Evolutionary conservation across 768 basidiomycete genomes (phyloP).

Genomic region (Suillus spraguei): DNA sequence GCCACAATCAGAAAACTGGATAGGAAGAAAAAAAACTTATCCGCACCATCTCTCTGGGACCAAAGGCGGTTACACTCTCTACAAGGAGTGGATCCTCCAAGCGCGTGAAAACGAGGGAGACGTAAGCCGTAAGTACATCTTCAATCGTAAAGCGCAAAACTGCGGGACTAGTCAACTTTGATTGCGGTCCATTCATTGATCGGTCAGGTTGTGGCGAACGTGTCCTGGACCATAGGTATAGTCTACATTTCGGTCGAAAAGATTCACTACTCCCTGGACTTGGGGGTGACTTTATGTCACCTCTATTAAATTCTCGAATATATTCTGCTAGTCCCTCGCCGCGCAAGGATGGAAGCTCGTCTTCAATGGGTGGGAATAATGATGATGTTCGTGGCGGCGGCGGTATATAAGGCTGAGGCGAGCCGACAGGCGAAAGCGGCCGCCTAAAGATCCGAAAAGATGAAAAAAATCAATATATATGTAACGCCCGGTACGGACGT

Average conservation of each 20-base stretch:
- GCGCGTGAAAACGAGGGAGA: slow-evolving; percentile 47
- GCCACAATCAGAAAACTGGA: slow-evolving; percentile 11
- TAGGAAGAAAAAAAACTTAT: slow-evolving; percentile 12
- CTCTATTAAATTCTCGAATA: slow-evolving; percentile 59
- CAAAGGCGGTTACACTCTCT: slow-evolving; percentile 71
- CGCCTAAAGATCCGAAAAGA: slow-evolving; percentile 36
- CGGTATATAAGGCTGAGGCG: slow-evolving; percentile 59
- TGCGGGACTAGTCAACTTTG: slow-evolving; percentile 28
- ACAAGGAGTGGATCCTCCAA: slow-evolving; percentile 45
- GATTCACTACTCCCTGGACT: slow-evolving; percentile 6
- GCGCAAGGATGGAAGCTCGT: slow-evolving; percentile 40
- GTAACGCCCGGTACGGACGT: not conserved
- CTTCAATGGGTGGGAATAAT: slow-evolving; percentile 46
- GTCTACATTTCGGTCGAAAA: slow-evolving; percentile 30
- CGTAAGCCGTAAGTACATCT: slow-evolving; percentile 68
- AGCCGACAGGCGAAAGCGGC: slow-evolving; percentile 54
- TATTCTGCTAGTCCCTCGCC: slow-evolving; percentile 52
- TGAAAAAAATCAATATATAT: not conserved
- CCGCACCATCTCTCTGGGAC: slow-evolving; percentile 69
- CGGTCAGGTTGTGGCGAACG: slow-evolving; percentile 17
- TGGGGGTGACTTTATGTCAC: slow-evolving; percentile 17
- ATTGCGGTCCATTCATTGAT: not conserved
- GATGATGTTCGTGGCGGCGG: slow-evolving; percentile 39
- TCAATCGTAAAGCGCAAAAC: slow-evolving; percentile 61
- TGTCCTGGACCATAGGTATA: slow-evolving; percentile 60